Percentiles rank a stretch among this genome's conserved stretches.
These are phyloP conservation scores for Globisporangium solare DNA, from an alignment of 352 stramenopile genomes.

Conservation along the genomic window DNA sequence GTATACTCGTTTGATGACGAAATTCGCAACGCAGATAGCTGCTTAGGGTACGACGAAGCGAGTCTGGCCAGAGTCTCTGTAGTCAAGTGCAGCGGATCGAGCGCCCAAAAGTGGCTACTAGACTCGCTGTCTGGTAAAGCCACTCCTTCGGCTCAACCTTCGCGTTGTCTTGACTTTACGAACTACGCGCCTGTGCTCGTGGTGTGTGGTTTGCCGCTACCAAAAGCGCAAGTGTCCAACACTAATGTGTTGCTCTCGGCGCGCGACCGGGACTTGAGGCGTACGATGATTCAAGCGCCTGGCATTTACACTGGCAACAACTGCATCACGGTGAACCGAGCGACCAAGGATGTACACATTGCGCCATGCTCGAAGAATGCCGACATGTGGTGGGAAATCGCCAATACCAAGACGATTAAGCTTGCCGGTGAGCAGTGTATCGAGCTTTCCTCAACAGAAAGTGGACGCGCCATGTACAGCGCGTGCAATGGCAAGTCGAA, in stretches of 20 bases:
- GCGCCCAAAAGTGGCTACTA: slow-evolving; percentile 13
- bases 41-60: slow-evolving; percentile 4
- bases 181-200: not conserved
- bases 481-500: not conserved
- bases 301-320: slow-evolving; percentile 4
- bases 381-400: slow-evolving; percentile 13
- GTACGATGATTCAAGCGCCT: slow-evolving; percentile 6
- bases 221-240: slow-evolving; percentile 1
- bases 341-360: slow-evolving; percentile 1
- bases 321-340: slow-evolving; percentile 7
- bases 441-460: not conserved
- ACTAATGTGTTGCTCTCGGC: not conserved
- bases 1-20: slow-evolving; percentile 3
- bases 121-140: not conserved
- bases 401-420: not conserved
- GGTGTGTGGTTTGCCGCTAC: not conserved
- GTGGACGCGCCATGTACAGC: not conserved
- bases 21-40: not conserved
- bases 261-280: not conserved
- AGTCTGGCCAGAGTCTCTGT: slow-evolving; percentile 2
- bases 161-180: not conserved
- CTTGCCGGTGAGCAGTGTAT: slow-evolving; percentile 4
- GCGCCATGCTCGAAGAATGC: not conserved
- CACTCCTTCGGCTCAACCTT: not conserved
- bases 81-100: slow-evolving; percentile 3